These are phyloP conservation scores for Dalbergia cultrata DNA, from an alignment of 306 rosid species.

Conservation along the genomic window DNA sequence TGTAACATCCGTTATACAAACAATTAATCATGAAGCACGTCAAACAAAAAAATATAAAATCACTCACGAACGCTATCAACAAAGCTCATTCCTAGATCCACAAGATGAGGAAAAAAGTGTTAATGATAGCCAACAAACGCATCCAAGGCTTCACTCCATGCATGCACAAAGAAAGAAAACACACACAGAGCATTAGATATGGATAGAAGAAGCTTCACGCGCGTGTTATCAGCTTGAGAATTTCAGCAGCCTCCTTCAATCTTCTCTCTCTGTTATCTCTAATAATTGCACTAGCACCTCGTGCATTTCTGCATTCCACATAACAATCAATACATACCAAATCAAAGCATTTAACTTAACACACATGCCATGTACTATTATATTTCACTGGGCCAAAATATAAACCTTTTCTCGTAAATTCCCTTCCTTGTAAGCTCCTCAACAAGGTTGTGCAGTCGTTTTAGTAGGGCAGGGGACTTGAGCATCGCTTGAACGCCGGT, in stretches of 20 bases:
- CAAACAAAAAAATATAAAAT: no score
- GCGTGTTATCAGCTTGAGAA: slow-evolving; percentile 60
- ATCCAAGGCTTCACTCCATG: neutral
- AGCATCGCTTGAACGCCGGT: slow-evolving; percentile 67
- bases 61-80: neutral
- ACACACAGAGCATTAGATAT: neutral
- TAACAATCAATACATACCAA: neutral
- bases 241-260: slow-evolving; percentile 74
- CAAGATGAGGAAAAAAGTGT: slow-evolving; percentile 41
- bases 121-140: neutral
- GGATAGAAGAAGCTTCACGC: slow-evolving; percentile 7
- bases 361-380: neutral
- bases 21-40: neutral
- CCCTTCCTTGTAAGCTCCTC: slow-evolving; percentile 70
- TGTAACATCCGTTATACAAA: slow-evolving; percentile 1
- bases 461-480: slow-evolving; percentile 68
- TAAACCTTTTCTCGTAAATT: slow-evolving; percentile 67
- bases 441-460: slow-evolving; percentile 74
- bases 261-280: slow-evolving; percentile 72
- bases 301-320: slow-evolving; percentile 62
- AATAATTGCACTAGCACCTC: slow-evolving; percentile 47
- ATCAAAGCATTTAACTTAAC: neutral
- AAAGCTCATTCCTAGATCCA: slow-evolving; percentile 38
- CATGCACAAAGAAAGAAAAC: neutral
- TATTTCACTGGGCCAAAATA: neutral